These are phyloP conservation scores for Rosa chinensis DNA, from an alignment of 306 rosid genomes.

Conservation along the genomic window DNA sequence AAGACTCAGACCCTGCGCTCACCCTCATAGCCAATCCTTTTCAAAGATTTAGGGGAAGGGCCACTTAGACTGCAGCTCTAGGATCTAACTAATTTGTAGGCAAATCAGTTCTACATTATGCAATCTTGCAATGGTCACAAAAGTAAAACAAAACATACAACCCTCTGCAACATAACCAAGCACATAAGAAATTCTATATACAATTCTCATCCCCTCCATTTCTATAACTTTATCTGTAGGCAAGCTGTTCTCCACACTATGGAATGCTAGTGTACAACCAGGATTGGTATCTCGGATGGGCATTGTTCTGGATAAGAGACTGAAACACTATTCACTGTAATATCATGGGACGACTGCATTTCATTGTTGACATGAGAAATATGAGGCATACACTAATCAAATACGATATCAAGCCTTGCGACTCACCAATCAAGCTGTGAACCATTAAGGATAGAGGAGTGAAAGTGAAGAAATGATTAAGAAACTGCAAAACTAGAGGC, in stretches of 20 bases:
- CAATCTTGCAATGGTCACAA: not conserved
- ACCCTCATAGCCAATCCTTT: not conserved
- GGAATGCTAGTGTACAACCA: not conserved
- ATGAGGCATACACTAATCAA: conserved; percentile 2
- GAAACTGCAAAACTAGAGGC: conserved; percentile 24
- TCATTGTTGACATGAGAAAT: not conserved
- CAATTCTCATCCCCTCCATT: not conserved
- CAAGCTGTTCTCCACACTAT: not conserved
- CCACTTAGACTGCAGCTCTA: not conserved
- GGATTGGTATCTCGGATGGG: not conserved
- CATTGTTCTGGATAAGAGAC: not conserved
- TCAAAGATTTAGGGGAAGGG: not conserved
- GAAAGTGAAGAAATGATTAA: not conserved
- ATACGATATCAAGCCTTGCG: not conserved
- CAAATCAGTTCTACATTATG: not conserved
- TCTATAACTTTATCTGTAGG: not conserved
- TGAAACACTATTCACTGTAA: not conserved
- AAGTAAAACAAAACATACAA: not conserved
- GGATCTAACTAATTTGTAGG: not conserved
- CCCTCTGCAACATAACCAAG: not conserved
- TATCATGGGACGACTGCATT: not conserved
- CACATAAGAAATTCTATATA: not conserved
- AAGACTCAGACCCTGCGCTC: not conserved
- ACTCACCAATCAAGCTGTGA: not conserved
- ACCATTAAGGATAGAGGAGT: not conserved